Evolutionary conservation across 257 asterid genomes (phyloP), one percentile per base, ranked within the genome.

Genomic region (Penstemon eatonii): DNA sequence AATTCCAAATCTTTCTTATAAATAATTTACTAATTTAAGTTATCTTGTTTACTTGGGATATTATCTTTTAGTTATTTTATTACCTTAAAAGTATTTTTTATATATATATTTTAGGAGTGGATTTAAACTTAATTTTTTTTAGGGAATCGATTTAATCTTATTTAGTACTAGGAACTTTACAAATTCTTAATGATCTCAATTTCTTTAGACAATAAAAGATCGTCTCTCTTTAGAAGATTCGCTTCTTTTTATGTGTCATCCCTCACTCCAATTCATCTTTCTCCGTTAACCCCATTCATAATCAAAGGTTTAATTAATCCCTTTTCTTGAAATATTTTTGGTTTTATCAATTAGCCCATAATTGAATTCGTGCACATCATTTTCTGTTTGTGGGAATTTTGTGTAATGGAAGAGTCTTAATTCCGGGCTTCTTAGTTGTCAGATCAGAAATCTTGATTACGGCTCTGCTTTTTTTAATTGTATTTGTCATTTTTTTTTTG

Each of bases 191-290:
- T 25, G 33, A 25, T 25, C 33, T 25, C 33, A 25, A 25, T 25
- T 25, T 25, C 2, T 25, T 25, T 1, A 25, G 33, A 25, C 33
- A 25, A 25, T 25, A 0, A 25, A 25, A 25, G 2, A 25, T 2
- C 33, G 33, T 1, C 33, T 25, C 66, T 15, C 65, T 64, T 69
- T 52, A 38, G 4, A 6, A 41, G 53, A 45, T 71, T 71, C 65
- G 7, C 69, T 36, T 43, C 40, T 53, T 56, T 56, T 55, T 63
- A 25, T 46, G 11, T 52, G 44, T 73, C 68, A 59, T 60, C 77
- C 58, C 38, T 51, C 72, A 33, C 77, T 73, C 40, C 36, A 63
- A 66, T 46, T 40, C 65, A 44, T 46, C n/a, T n/a, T 15, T 40
- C 42, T 36, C 43, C 2, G 33, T 38, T 46, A 7, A 69, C 57